Percentiles rank a stretch among this genome's conserved stretches.
These are phyloP conservation scores for Penicillium digitatum DNA, from an alignment of 2,329 filamentous ascomycete genomes.

Conservation along the genomic window DNA sequence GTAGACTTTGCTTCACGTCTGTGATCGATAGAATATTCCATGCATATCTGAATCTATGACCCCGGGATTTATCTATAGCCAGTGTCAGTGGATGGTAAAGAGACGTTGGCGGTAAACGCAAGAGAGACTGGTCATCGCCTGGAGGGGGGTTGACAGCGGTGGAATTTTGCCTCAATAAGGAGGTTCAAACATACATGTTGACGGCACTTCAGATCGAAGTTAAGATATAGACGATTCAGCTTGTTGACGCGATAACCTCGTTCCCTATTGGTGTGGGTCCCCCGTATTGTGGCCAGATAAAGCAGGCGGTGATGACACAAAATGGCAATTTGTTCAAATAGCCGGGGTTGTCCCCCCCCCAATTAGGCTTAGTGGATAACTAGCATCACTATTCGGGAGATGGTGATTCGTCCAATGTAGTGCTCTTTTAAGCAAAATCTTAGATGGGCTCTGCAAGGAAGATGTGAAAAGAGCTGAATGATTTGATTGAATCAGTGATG, in stretches of 20 bases:
- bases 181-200: background rate
- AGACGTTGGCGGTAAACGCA: background rate
- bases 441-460: background rate
- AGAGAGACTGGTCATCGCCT: background rate
- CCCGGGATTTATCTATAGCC: background rate
- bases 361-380: background rate
- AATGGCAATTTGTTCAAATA: background rate
- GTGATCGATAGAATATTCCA: background rate
- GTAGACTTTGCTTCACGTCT: background rate
- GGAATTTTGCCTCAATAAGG: background rate
- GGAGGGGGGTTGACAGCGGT: background rate
- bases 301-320: background rate
- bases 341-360: background rate
- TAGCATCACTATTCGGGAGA: background rate
- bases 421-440: background rate
- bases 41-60: background rate
- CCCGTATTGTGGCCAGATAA: background rate
- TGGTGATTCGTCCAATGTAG: no score
- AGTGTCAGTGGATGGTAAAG: background rate
- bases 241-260: background rate
- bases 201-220: background rate
- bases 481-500: background rate
- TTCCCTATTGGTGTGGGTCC: background rate
- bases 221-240: background rate
- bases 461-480: background rate